Percentiles rank a stretch among this genome's conserved stretches.
phyloP scores from a whole-genome alignment of 352 stramenopile genomes.

The Globisporangium canariense region DNA sequence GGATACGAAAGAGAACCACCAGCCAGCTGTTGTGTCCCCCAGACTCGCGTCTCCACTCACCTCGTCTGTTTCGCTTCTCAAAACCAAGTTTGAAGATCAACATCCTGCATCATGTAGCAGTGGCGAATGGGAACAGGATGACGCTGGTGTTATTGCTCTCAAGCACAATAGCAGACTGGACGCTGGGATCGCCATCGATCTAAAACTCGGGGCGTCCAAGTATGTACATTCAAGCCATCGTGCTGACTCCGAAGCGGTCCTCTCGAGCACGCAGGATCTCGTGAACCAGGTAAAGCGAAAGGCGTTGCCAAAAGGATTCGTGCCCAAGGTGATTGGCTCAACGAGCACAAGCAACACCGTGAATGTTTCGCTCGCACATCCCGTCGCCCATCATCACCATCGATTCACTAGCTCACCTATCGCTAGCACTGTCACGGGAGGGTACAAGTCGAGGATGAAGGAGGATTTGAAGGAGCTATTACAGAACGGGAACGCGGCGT shows the following conservation, averaged over 20 bases:
- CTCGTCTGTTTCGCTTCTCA: conserved; percentile 28
- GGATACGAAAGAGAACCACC: conserved; percentile 24
- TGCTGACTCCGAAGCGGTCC: neutral
- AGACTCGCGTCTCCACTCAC: conserved; percentile 20
- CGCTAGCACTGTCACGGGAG: conserved; percentile 11
- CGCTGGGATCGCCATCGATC: neutral
- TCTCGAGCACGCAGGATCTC: conserved; percentile 13
- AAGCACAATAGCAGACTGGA: conserved; percentile 2
- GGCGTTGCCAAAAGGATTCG: conserved; percentile 22
- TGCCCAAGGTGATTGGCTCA: conserved; percentile 18
- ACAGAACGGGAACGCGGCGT: conserved; percentile 19
- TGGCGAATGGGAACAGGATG: conserved; percentile 1
- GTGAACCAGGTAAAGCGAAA: conserved; percentile 30
- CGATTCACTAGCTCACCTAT: conserved; percentile 17
- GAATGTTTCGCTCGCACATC: conserved; percentile 20
- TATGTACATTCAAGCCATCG: neutral
- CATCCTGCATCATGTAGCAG: neutral
- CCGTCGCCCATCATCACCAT: conserved; percentile 17
- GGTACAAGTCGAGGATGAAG: conserved; percentile 28
- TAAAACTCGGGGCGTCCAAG: conserved; percentile 4
- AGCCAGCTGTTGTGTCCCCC: conserved; percentile 18
- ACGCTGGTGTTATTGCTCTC: neutral
- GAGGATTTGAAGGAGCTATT: conserved; percentile 37
- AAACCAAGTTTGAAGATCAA: conserved; percentile 6
- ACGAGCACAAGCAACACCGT: conserved; percentile 13